Base-by-base conservation (phyloP, 768 basidiomycete genomes). In the Pleurotus djamor region DNA sequence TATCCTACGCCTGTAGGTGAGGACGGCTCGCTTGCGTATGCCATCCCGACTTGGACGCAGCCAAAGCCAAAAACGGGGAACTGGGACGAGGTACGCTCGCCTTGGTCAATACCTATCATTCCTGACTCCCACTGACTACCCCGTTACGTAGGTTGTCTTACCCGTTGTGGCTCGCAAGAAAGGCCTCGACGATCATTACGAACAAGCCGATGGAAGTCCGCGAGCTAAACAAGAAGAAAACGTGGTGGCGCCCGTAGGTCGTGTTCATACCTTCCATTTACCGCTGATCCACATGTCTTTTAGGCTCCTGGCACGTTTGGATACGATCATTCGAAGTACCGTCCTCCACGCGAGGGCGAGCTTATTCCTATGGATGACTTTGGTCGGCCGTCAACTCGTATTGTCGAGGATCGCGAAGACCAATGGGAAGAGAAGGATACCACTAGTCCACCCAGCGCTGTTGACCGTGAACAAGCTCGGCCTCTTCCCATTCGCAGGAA, bases 261-360 rank as follows among this genome's bases (percentile, higher is more conserved):
- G 37, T 17, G 57, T 57, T 41, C 38, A 41, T 41, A 41, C 38
- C 10, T n/a, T 49, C 49, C 9, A 43, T 14, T 21, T 44, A 14
- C 51, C 37, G 34, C 37, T 14, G 34, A 9, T 17, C 34, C 41
- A 38, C 58, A 16, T 56, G 58, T 64, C 57, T 59, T 52, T 41
- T 59, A 91, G 91, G 89, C 90, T 14, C 89, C 92, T 7, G 91
- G 91, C 16, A 92, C 90, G 47, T 94, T 94, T 70, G 91, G 87
- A 4, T 93, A 79, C 68, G 87, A 92, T 65, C 80, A 83, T 57
- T 76, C 86, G 5, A 94, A 92, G 71, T 86, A 87, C 65, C 83
- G 85, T 6, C 77, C 79, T 8, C 74, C 76, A 61, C 79, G 74
- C 49, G 66, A 59, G 17, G 74, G 72, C 34, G 78, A 80, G 66